Percentiles rank a stretch among this genome's conserved stretches.
Conservation (phyloP, 2,329 filamentous ascomycete species). For the Zymoseptoria ardabiliae region DNA sequence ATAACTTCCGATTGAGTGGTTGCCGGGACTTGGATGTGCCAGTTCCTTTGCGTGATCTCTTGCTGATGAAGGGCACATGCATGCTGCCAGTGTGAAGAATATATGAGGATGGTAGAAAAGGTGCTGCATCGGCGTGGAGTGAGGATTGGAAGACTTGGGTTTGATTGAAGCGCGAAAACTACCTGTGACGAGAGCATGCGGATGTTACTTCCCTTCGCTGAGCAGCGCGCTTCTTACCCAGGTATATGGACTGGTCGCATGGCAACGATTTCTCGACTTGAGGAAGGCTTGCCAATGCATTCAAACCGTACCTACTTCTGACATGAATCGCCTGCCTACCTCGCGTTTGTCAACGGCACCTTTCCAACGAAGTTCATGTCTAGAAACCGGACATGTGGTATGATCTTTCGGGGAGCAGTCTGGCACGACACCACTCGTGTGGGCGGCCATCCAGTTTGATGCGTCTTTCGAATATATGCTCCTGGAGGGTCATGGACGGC, state of each 20-base stretch:
- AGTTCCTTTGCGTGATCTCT: neutral
- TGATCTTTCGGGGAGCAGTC: no score
- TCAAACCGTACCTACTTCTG: neutral
- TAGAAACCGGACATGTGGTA: no score
- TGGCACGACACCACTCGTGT: no score
- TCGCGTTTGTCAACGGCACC: neutral
- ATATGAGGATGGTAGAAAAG: neutral
- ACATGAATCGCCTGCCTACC: neutral
- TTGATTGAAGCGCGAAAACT: no score
- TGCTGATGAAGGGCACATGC: neutral
- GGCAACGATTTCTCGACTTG: neutral
- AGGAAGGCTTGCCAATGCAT: neutral
- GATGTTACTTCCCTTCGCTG: neutral
- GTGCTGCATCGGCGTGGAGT: neutral
- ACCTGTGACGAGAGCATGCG: neutral
- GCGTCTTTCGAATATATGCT: no score
- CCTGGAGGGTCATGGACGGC: no score
- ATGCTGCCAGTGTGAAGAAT: neutral
- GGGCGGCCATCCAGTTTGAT: no score
- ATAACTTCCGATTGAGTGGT: slow-evolving; percentile 6
- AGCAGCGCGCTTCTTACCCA: no score
- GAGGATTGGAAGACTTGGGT: no score
- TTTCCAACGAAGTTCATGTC: no score
- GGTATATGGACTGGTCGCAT: neutral
- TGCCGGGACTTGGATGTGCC: neutral